Percentiles rank a stretch among this genome's conserved stretches.
phyloP scores from a whole-genome alignment of 2,329 filamentous ascomycete species.

The Meredithiella fracta region DNA sequence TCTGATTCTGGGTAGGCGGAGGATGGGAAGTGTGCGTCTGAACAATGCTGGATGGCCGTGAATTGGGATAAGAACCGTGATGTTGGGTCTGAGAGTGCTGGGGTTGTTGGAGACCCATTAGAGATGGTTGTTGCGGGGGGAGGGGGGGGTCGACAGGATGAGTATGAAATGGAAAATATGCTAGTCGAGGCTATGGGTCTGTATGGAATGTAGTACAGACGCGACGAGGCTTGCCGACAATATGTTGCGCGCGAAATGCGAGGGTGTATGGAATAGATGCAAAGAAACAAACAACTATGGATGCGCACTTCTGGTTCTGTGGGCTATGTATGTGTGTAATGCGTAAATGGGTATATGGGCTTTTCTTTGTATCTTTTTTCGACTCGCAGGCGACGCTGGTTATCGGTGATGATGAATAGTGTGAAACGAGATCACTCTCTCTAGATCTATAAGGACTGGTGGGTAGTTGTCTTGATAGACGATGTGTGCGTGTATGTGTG shows the following conservation, averaged over 20 bases:
- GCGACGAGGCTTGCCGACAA: not conserved
- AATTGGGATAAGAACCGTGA: conserved; percentile 47
- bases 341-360: not conserved
- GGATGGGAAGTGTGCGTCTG: conserved; percentile 48
- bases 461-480: not conserved
- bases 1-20: conserved; percentile 42
- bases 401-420: not conserved
- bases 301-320: not conserved
- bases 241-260: not conserved
- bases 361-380: not conserved
- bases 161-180: not conserved
- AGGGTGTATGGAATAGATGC: not conserved
- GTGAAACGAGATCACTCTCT: conserved; percentile 7
- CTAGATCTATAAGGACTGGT: not conserved
- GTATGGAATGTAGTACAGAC: not conserved
- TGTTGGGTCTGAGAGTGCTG: conserved; percentile 49
- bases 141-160: conserved; percentile 1
- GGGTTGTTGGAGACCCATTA: conserved; percentile 34
- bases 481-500: not conserved
- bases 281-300: not conserved
- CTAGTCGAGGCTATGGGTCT: not conserved
- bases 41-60: conserved; percentile 55
- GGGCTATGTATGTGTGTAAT: not conserved
- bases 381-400: not conserved
- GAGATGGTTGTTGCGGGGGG: conserved; percentile 17